Base-by-base conservation (phyloP, 768 basidiomycete species). In the Boletus coccyginus region DNA sequence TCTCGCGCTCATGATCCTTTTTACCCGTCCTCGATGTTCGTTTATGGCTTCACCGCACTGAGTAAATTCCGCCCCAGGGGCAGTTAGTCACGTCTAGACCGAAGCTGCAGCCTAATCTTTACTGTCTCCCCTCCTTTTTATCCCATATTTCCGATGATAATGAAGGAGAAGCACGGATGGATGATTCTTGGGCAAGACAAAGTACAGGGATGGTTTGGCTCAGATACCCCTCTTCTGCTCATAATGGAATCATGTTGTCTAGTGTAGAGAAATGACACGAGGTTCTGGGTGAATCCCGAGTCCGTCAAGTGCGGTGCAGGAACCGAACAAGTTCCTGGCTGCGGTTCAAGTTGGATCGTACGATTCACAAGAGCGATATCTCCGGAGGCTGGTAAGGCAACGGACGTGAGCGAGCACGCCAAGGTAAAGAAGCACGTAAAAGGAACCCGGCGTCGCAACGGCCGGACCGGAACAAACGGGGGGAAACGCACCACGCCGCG, bases 401-500 rank as follows among this genome's bases (percentile, higher is more conserved):
- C 19, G 17, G 7, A 27, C n/a, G 21, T 19, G 27, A 13, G 38
- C 58, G 35, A 31, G 39, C 11, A 29, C 32, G 40, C 48, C 46
- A 49, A 52, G 43, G 12, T 17, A 24, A 12, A 16, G n/a, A 31
- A 33, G 19, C 2, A 24, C n/a, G 7, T 39, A 19, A 21, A 42
- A 21, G 12, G 12, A 10, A 13, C 6, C 27, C 27, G 39, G n/a
- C 9, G 10, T 17, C 16, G n/a, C 21, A 7, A 24, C 13, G 21
- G 42, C 13, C 12, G 17, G 17, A 40, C 13, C 13, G 14, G 42
- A 24, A 7, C 12, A 16, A 27, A 3, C 21, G 21, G 13, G 33
- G 1, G 9, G 8, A 8, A n/a, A 58, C 69, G 49, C 24, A 94
- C 90, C 65, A 70, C 51, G 36, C 84, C 85, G 63, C 94, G 77